phyloP scores from a whole-genome alignment of 2,329 filamentous ascomycete species.

The Domatiomyces catenatus region DNA sequence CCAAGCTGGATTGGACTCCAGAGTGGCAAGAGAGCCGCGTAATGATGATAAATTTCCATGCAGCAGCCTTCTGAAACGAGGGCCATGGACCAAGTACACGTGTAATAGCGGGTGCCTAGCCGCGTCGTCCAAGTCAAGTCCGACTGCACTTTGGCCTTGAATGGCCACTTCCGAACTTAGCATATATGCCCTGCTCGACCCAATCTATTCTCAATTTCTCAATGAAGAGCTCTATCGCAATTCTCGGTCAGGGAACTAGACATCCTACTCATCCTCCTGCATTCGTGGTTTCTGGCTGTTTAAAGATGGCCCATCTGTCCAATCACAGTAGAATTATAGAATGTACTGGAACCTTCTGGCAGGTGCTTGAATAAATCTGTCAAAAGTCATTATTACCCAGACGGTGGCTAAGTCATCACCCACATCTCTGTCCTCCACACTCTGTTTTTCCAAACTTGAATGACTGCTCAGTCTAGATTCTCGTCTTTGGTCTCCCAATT shows the following conservation, averaged over 20 bases:
- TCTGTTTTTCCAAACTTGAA: not conserved
- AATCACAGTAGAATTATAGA: not conserved
- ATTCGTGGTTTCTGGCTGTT: not conserved
- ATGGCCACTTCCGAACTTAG: not conserved
- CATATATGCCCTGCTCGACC: too few relatives aligned
- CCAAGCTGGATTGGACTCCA: not conserved
- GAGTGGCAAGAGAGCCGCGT: not conserved
- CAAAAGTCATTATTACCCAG: not conserved
- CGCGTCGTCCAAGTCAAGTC: not conserved
- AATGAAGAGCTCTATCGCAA: too few relatives aligned
- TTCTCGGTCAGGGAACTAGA: not conserved
- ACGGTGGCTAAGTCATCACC: too few relatives aligned
- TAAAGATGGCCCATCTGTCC: not conserved
- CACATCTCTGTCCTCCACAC: not conserved
- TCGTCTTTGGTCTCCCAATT: not conserved
- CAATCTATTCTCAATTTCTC: too few relatives aligned
- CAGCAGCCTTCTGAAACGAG: not conserved
- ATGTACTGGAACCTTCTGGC: not conserved
- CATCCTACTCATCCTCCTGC: not conserved
- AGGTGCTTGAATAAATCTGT: not conserved
- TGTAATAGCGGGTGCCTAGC: not conserved
- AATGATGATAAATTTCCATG: not conserved
- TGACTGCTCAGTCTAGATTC: not conserved
- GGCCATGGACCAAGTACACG: not conserved
- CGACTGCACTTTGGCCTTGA: not conserved